phyloP scores from a whole-genome alignment of 257 asterid species.

The Nicotiana tomentosiformis region DNA sequence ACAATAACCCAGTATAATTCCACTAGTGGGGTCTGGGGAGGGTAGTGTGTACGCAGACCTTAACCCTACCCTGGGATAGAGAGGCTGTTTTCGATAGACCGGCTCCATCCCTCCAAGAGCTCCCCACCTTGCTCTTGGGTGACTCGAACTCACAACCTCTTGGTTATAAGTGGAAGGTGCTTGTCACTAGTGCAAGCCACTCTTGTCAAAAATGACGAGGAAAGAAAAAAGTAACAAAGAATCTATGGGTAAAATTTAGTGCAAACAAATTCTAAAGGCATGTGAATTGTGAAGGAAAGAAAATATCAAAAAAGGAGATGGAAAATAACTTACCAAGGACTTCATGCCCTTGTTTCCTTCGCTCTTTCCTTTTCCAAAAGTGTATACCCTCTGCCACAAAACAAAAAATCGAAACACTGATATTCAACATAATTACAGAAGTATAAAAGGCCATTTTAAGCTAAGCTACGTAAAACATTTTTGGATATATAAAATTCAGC shows the following conservation, averaged over 20 bases:
- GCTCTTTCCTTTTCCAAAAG: constrained; percentile 87
- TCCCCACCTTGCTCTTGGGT: no score
- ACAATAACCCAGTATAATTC: no score
- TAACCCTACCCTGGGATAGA: no score
- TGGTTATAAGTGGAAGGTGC: no score
- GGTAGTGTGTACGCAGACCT: no score
- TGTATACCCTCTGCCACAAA: constrained; percentile 57
- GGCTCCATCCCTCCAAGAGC: no score
- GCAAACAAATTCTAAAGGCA: not conserved
- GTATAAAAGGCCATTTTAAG: not conserved
- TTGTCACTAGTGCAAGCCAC: no score
- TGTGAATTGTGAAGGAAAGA: not conserved
- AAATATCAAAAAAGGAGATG: not conserved
- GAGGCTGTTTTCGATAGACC: no score
- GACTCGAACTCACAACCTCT: no score
- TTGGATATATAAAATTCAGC: not conserved
- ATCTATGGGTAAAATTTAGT: not conserved
- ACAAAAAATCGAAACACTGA: not conserved
- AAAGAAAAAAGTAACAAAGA: not conserved
- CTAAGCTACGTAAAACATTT: not conserved
- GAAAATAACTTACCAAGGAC: constrained; percentile 57
- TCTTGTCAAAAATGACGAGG: not conserved
- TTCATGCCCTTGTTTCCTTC: constrained; percentile 97
- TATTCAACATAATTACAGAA: not conserved
- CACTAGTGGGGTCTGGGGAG: no score